phyloP scores from a whole-genome alignment of 352 stramenopile species.

The Globisporangium orthogonon region DNA sequence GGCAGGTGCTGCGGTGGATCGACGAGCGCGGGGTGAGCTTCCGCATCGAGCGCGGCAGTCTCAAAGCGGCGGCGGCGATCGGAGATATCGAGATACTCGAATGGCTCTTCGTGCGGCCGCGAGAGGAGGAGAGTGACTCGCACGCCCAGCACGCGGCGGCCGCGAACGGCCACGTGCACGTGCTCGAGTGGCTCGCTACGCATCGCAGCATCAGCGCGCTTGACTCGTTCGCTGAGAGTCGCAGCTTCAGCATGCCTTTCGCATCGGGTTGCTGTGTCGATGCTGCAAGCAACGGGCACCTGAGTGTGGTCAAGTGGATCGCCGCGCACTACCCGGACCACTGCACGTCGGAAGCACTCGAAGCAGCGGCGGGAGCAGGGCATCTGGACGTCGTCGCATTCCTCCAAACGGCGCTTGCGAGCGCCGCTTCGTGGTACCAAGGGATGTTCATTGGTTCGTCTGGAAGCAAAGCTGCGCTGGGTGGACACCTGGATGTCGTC shows the following conservation, averaged over 20 bases:
- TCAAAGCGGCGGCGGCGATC: not conserved
- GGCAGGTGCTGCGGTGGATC: not conserved
- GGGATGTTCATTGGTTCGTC: not conserved
- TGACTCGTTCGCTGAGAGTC: not conserved
- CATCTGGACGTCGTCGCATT: not conserved
- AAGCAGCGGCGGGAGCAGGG: not conserved
- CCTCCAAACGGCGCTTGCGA: not conserved
- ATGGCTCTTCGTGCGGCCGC: not conserved
- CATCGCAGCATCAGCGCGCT: not conserved
- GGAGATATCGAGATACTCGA: not conserved
- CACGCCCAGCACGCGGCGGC: not conserved
- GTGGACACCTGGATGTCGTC: not conserved
- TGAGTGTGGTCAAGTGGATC: not conserved
- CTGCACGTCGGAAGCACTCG: not conserved
- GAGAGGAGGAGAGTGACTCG: not conserved
- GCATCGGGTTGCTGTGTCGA: not conserved
- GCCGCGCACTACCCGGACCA: not conserved
- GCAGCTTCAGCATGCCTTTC: too few species aligned
- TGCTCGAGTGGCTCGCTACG: not conserved
- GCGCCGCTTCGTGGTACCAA: not conserved
- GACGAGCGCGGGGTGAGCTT: not conserved
- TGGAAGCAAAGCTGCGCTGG: not conserved
- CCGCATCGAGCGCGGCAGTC: not conserved
- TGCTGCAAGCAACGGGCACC: not conserved
- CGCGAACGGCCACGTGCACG: not conserved